A percentile compares a stretch with the other conserved stretches of the same genome.
These are phyloP conservation scores for Sugiyamaella grinbergsii DNA, from an alignment of 1,139 yeast genomes.

Conservation along the genomic window DNA sequence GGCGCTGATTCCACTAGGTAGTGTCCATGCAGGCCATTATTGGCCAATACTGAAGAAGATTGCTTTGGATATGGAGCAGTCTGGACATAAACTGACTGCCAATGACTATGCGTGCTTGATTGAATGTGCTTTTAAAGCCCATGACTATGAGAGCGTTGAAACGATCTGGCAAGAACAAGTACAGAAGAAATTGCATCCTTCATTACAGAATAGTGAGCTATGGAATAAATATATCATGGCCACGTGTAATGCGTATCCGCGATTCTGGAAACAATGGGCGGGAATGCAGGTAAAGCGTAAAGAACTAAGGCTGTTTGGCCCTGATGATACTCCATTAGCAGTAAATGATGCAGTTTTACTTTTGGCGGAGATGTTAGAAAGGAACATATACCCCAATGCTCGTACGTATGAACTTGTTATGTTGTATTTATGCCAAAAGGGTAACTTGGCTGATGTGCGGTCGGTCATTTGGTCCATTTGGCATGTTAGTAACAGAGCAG, in stretches of 20 bases:
- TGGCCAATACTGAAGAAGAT: slow-evolving; percentile 20
- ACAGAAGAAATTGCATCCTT: slow-evolving; percentile 21
- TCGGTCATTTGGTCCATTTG: slow-evolving; percentile 37
- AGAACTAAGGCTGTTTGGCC: slow-evolving; percentile 2
- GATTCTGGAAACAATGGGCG: slow-evolving; percentile 34
- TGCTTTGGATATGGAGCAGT: slow-evolving; percentile 28
- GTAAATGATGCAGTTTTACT: slow-evolving; percentile 35
- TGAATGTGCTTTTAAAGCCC: slow-evolving; percentile 36
- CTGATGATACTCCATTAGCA: slow-evolving; percentile 25
- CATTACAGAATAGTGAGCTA: slow-evolving; percentile 32
- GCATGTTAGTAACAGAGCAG: slow-evolving; percentile 31
- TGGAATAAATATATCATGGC: slow-evolving; percentile 44
- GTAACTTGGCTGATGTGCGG: slow-evolving; percentile 31
- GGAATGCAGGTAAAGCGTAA: slow-evolving; percentile 14
- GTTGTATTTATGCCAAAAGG: slow-evolving; percentile 37
- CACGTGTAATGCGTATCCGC: slow-evolving; percentile 40
- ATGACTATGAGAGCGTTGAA: slow-evolving; percentile 31
- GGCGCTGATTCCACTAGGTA: slow-evolving; percentile 14
- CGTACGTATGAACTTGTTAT: slow-evolving; percentile 40
- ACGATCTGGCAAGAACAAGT: slow-evolving; percentile 33
- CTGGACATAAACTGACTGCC: slow-evolving; percentile 31
- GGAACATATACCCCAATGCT: slow-evolving; percentile 37
- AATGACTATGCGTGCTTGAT: slow-evolving; percentile 37
- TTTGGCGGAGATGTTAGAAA: slow-evolving; percentile 39
- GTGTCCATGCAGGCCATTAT: slow-evolving; percentile 8